phyloP scores from a whole-genome alignment of 495 filamentous ascomycete species.

The Aspergillus panamensis region DNA sequence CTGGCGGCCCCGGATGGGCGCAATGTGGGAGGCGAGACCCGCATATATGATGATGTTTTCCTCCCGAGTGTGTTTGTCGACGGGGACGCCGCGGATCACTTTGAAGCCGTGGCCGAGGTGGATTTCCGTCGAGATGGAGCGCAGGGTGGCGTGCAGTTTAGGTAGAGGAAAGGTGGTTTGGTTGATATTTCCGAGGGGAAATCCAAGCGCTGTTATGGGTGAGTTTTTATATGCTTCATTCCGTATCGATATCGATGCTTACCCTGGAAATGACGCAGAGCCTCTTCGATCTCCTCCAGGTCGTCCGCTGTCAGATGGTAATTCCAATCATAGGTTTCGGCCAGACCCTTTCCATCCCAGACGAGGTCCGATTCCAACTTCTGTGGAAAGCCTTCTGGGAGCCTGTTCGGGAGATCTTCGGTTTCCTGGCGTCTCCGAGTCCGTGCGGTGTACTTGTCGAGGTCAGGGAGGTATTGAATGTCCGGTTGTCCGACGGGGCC shows the following conservation, averaged over 20 bases:
- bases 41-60: conserved; percentile 61
- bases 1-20: conserved; percentile 50
- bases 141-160: conserved; percentile 42
- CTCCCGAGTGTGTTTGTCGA: conserved; percentile 49
- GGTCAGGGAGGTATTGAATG: conserved; percentile 49
- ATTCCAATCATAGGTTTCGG: conserved; percentile 48
- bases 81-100: conserved; percentile 56
- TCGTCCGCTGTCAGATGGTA: conserved; percentile 44
- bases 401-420: conserved; percentile 28
- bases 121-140: conserved; percentile 49
- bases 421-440: conserved; percentile 37
- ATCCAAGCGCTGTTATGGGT: conserved; percentile 29
- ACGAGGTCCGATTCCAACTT: conserved; percentile 44
- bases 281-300: conserved; percentile 49
- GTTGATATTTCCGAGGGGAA: conserved; percentile 42
- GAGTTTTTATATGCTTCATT: not conserved
- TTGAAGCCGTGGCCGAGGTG: conserved; percentile 60
- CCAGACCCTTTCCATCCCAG: conserved; percentile 50
- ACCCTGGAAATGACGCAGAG: conserved; percentile 51
- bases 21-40: conserved; percentile 55
- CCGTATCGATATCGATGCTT: conserved; percentile 9
- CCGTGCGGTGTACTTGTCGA: conserved; percentile 49
- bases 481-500: conserved; percentile 39
- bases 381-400: conserved; percentile 48
- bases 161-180: conserved; percentile 55